Conservation (phyloP, 257 asterid genomes). For the Penstemon barbatus region DNA sequence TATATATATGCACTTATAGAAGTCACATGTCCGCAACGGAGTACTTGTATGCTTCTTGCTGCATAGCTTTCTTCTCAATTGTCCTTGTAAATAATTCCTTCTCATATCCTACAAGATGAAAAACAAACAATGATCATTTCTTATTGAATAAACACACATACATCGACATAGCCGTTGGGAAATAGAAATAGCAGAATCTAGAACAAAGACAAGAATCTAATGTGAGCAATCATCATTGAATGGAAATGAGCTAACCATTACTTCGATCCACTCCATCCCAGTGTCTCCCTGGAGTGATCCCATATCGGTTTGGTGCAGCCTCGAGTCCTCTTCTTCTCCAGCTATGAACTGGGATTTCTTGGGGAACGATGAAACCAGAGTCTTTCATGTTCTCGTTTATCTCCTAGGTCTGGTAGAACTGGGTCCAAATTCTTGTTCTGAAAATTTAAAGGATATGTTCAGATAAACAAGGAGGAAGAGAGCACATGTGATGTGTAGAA, state of each 20-base stretch:
- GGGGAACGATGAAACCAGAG: conserved; percentile 85
- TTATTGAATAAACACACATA: not conserved
- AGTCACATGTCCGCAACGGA: conserved; percentile 80
- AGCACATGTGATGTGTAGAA: not conserved
- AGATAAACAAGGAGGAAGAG: conserved; percentile 19
- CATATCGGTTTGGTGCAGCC: conserved; percentile 79
- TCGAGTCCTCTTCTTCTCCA: conserved; percentile 75
- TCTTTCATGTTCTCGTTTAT: conserved; percentile 72
- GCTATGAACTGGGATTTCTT: conserved; percentile 73
- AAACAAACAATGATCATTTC: conserved; percentile 13
- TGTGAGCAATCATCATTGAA: not conserved
- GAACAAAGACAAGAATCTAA: not conserved
- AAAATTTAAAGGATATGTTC: conserved; percentile 18
- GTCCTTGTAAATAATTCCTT: conserved; percentile 60
- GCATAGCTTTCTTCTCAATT: conserved; percentile 76
- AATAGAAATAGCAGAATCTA: not conserved
- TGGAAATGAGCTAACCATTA: conserved; percentile 45
- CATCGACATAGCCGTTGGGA: not conserved
- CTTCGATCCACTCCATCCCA: conserved; percentile 98
- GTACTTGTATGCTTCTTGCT: conserved; percentile 80
- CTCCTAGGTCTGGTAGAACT: conserved; percentile 63
- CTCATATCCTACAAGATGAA: conserved; percentile 56
- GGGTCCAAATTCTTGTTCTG: conserved; percentile 63
- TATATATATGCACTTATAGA: not conserved
- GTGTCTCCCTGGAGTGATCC: conserved; percentile 89